phyloP scores from a whole-genome alignment of 2,329 filamentous ascomycete genomes.

The Simplicillium sp. region DNA sequence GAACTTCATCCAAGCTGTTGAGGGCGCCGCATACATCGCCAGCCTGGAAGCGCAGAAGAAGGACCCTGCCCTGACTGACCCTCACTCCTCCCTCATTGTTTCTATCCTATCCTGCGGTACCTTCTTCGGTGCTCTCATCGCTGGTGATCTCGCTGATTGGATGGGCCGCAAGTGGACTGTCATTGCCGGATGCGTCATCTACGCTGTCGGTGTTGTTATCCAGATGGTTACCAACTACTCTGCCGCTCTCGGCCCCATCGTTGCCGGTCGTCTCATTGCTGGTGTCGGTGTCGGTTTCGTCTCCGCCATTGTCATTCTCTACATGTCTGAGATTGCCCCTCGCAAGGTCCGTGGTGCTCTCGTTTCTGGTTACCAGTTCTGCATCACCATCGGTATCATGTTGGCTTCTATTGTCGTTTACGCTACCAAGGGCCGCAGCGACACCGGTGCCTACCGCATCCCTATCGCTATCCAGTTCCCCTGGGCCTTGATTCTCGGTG shows the following conservation, averaged over 20 bases:
- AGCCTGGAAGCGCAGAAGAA: conserved; percentile 7
- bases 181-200: conserved; percentile 62
- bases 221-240: conserved; percentile 46
- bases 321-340: conserved; percentile 76
- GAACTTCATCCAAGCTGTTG: conserved; percentile 43
- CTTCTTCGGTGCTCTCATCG: conserved; percentile 70
- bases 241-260: conserved; percentile 50
- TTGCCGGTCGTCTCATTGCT: conserved; percentile 64
- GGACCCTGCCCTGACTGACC: conserved; percentile 23
- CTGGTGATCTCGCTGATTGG: conserved; percentile 67
- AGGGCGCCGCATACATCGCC: conserved; percentile 18
- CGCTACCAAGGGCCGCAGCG: conserved; percentile 49
- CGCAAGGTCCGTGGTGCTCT: conserved; percentile 68
- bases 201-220: conserved; percentile 57
- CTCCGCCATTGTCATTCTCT: conserved; percentile 71
- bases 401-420: conserved; percentile 69
- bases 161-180: conserved; percentile 66
- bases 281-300: conserved; percentile 75
- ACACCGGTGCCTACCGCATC: conserved; percentile 67
- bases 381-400: conserved; percentile 70
- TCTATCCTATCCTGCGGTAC: conserved; percentile 71
- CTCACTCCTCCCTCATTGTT: conserved; percentile 49
- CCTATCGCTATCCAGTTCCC: conserved; percentile 72
- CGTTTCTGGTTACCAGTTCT: conserved; percentile 78
- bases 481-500: conserved; percentile 68